Evolutionary conservation across 2,329 filamentous ascomycete species (phyloP).

Genomic region (Colletotrichum liaoningense): DNA sequence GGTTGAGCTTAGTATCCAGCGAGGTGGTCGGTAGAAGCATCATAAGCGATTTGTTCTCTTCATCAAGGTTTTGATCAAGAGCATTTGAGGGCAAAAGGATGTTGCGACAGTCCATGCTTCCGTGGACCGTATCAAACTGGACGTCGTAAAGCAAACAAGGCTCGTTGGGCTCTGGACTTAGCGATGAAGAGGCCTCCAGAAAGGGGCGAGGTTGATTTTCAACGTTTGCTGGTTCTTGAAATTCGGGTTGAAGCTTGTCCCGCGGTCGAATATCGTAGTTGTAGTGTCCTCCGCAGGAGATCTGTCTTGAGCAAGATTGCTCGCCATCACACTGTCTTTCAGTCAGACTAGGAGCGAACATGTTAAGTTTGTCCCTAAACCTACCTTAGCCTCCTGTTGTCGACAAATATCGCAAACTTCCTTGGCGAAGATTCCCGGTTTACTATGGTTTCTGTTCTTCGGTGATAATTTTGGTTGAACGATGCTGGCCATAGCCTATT

Average conservation of each 20-base stretch:
- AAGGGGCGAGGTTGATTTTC: background rate
- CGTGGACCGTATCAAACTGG: background rate
- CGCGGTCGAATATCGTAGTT: background rate
- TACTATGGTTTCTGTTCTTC: background rate
- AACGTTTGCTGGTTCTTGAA: background rate
- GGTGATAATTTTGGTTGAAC: background rate
- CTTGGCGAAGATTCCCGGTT: background rate
- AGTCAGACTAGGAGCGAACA: background rate
- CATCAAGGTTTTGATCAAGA: too few species aligned
- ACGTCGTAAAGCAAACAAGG: background rate
- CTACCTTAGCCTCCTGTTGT: slow-evolving; percentile 10
- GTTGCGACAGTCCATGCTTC: background rate
- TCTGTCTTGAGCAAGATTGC: slow-evolving; percentile 16
- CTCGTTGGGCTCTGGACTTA: background rate
- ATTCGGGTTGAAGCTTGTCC: background rate
- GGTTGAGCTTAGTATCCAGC: too few species aligned
- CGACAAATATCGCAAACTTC: slow-evolving; percentile 13
- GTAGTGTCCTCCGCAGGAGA: background rate
- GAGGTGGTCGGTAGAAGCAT: too few species aligned
- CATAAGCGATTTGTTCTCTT: too few species aligned
- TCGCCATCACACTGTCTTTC: slow-evolving; percentile 16
- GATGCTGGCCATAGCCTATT: background rate
- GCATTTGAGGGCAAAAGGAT: background rate
- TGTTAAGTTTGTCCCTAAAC: background rate
- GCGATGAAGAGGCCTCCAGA: background rate